Percentiles rank a stretch among this genome's conserved stretches.
phyloP scores from a whole-genome alignment of 768 basidiomycete species.

The Tephrocybe rancida region DNA sequence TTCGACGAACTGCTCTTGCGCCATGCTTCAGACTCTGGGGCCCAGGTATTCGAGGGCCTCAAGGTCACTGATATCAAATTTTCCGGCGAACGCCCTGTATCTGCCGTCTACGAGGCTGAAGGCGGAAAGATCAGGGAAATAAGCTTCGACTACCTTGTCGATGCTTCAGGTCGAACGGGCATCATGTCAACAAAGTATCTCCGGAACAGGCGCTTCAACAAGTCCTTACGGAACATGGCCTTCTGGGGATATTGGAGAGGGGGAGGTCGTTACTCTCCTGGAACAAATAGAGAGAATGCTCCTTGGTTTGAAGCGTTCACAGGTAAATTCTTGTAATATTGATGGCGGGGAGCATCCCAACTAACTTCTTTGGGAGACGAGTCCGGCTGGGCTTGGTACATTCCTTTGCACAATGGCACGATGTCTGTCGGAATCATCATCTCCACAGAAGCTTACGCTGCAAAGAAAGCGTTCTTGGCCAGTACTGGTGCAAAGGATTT shows the following conservation, averaged over 20 bases:
- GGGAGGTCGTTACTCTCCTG: conserved; percentile 42
- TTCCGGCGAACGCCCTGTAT: conserved; percentile 20
- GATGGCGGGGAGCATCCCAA: too few relatives aligned
- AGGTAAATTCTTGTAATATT: conserved; percentile 34
- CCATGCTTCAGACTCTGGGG: conserved; percentile 52
- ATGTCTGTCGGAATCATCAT: conserved; percentile 54
- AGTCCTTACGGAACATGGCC: conserved; percentile 59
- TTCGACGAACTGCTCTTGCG: conserved; percentile 60
- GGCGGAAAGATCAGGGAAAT: conserved; percentile 39
- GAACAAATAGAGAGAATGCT: conserved; percentile 43
- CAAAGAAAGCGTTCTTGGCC: conserved; percentile 28
- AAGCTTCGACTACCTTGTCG: conserved; percentile 61
- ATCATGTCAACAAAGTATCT: conserved; percentile 62
- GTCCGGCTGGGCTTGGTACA: conserved; percentile 59
- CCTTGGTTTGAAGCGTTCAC: conserved; percentile 58
- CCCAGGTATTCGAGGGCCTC: conserved; percentile 48
- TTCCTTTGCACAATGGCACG: conserved; percentile 52
- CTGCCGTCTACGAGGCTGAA: neutral
- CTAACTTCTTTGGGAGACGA: conserved; percentile 37
- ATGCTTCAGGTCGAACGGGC: conserved; percentile 62
- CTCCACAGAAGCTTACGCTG: conserved; percentile 36
- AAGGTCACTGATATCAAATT: conserved; percentile 50
- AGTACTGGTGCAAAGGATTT: conserved; percentile 18
- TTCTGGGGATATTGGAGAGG: conserved; percentile 71
- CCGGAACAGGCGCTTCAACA: conserved; percentile 54